A percentile compares a stretch with the other conserved stretches of the same genome.
phyloP scores from a whole-genome alignment of 805 yeast genomes.

The Wickerhamomyces mucosus region DNA sequence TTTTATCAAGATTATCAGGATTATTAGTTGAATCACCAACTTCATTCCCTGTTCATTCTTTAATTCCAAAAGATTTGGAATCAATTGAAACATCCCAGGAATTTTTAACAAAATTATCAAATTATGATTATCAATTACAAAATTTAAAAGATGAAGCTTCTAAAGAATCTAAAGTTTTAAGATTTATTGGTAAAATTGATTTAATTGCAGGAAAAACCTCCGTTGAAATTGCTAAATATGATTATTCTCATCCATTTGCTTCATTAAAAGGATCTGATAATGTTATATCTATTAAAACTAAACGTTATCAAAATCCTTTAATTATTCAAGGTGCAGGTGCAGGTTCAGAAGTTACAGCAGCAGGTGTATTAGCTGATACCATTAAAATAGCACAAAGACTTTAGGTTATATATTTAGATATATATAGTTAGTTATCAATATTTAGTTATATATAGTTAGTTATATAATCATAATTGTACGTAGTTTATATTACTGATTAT shows the following conservation, averaged over 20 bases:
- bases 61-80: slow-evolving; percentile 84
- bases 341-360: slow-evolving; percentile 69
- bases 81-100: slow-evolving; percentile 63
- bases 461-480: too few species aligned
- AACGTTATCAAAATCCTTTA: slow-evolving; percentile 88
- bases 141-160: slow-evolving; percentile 74
- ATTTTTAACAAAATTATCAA: slow-evolving; percentile 71
- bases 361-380: slow-evolving; percentile 91
- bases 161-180: slow-evolving; percentile 72
- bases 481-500: too few species aligned
- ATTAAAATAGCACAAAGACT: slow-evolving; percentile 87
- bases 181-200: slow-evolving; percentile 91
- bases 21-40: slow-evolving; percentile 76
- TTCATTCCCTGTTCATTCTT: slow-evolving; percentile 88
- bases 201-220: slow-evolving; percentile 57
- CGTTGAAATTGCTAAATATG: slow-evolving; percentile 86
- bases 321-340: slow-evolving; percentile 98
- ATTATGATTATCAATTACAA: slow-evolving; percentile 74
- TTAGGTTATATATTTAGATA: too few species aligned
- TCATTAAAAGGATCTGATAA: slow-evolving; percentile 93
- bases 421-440: too few species aligned
- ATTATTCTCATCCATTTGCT: slow-evolving; percentile 89
- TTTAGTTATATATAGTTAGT: too few species aligned
- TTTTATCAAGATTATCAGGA: slow-evolving; percentile 89
- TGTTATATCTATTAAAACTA: slow-evolving; percentile 83